Conservation (phyloP, 2,329 filamentous ascomycete genomes). For the Teratosphaeriaceae sp. region DNA sequence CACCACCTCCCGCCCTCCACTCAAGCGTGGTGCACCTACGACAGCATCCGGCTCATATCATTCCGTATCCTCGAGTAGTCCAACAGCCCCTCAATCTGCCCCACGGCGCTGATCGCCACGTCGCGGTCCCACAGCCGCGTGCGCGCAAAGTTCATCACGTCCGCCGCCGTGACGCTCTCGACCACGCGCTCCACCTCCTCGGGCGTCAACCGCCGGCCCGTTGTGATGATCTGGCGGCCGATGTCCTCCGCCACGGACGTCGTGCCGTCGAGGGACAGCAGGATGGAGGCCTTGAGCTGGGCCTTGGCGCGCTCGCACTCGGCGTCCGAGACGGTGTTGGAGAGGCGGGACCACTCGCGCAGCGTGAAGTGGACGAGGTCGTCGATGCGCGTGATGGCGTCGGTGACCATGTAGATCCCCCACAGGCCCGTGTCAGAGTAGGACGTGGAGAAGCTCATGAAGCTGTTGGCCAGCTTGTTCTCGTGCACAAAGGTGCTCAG, state of each 20-base stretch:
- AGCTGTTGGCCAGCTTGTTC: conserved; percentile 96
- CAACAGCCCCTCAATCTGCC: conserved; percentile 76
- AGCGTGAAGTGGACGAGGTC: conserved; percentile 98
- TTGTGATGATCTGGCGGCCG: conserved; percentile 96
- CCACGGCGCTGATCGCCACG: conserved; percentile 86
- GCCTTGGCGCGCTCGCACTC: conserved; percentile 98
- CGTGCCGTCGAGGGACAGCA: conserved; percentile 94
- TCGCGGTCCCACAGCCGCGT: conserved; percentile 97
- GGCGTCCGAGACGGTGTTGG: conserved; percentile 75
- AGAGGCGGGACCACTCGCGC: conserved; percentile 95
- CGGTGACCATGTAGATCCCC: conserved; percentile 97
- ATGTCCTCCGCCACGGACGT: conserved; percentile 98
- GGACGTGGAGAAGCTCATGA: conserved; percentile 99
- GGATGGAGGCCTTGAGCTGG: conserved; percentile 96
- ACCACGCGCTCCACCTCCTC: conserved; percentile 93
- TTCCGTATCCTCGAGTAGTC: conserved; percentile 73
- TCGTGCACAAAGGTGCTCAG: conserved; percentile 91
- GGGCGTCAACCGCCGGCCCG: conserved; percentile 82
- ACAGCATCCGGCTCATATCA: conserved; percentile 76
- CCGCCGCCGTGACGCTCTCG: conserved; percentile 83
- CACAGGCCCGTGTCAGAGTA: conserved; percentile 99
- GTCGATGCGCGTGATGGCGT: conserved; percentile 79
- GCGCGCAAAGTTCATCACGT: conserved; percentile 94
- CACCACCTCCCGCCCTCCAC: background rate
- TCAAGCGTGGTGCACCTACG: too few species aligned